Evolutionary conservation across 192 early-diverging fungal genomes (phyloP).

Genomic region (Rhizoclosmatium sp.): DNA sequence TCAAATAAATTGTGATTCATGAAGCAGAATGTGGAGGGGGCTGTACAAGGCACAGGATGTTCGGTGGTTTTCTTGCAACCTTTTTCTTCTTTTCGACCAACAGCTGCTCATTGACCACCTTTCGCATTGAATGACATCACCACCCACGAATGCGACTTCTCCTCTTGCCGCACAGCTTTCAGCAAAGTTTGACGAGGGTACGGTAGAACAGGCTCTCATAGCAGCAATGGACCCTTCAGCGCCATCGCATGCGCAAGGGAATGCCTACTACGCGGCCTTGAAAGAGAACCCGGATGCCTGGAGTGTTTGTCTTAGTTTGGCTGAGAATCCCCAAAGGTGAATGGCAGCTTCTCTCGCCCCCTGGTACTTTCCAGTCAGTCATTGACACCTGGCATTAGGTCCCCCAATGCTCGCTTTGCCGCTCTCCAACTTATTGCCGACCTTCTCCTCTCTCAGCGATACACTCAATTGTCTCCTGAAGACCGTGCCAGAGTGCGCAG

Average conservation of each 20-base stretch:
- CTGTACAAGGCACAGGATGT: too few species aligned
- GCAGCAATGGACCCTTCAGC: slow-evolving; percentile 75
- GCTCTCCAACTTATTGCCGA: slow-evolving; percentile 85
- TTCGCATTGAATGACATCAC: background rate
- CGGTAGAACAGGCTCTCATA: slow-evolving; percentile 39
- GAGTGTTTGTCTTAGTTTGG: slow-evolving; percentile 83
- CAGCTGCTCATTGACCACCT: background rate
- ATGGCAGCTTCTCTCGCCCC: slow-evolving; percentile 35
- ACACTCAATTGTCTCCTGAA: slow-evolving; percentile 39
- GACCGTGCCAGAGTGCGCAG: slow-evolving; percentile 39
- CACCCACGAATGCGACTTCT: background rate
- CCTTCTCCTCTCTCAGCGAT: slow-evolving; percentile 61
- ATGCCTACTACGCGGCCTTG: slow-evolving; percentile 81
- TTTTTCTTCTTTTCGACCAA: background rate
- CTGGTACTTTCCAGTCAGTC: slow-evolving; percentile 6
- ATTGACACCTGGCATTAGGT: slow-evolving; percentile 47
- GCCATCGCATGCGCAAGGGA: slow-evolving; percentile 77
- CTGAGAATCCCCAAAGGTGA: slow-evolving; percentile 71
- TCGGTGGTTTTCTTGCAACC: background rate
- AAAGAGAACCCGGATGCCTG: slow-evolving; percentile 82
- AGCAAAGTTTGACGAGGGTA: slow-evolving; percentile 12
- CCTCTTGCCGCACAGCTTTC: background rate
- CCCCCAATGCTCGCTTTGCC: slow-evolving; percentile 83
- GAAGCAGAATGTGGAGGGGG: background rate
- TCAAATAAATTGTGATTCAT: background rate